Conservation (phyloP, 2,329 filamentous ascomycete genomes). For the Pseudopyricularia javanii region DNA sequence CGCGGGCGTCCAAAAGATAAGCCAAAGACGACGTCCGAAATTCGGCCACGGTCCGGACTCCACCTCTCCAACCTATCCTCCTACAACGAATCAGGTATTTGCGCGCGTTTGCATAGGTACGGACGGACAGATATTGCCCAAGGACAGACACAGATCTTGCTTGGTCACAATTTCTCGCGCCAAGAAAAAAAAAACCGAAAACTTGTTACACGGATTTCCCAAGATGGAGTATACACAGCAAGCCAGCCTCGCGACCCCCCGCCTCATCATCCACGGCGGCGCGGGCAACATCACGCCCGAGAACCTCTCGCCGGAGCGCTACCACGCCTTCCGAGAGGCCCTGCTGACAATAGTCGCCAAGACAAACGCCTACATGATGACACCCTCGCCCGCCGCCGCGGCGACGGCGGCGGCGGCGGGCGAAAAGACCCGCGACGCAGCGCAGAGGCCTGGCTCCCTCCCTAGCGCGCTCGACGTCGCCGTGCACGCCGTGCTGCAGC, state of each 20-base stretch:
- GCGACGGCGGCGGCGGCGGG: too few relatives aligned
- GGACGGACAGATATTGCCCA: too few relatives aligned
- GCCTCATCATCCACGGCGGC: slow-evolving; percentile 60
- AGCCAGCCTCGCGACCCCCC: slow-evolving; percentile 28
- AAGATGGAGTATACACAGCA: slow-evolving; percentile 27
- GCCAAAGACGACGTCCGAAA: too few relatives aligned
- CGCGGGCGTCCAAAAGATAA: too few relatives aligned
- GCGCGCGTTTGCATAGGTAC: too few relatives aligned
- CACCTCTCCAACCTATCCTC: too few relatives aligned
- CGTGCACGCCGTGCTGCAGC: slow-evolving; percentile 58
- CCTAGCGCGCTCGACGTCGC: slow-evolving; percentile 61
- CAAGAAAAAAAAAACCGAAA: too few relatives aligned
- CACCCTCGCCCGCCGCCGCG: slow-evolving; percentile 9
- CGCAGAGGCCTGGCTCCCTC: slow-evolving; percentile 6
- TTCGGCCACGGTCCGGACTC: too few relatives aligned
- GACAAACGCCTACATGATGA: slow-evolving; percentile 33
- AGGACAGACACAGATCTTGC: too few relatives aligned
- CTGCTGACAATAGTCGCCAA: slow-evolving; percentile 44
- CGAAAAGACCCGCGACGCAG: neutral
- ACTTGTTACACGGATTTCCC: too few relatives aligned
- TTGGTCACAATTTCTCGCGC: too few relatives aligned
- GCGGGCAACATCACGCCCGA: slow-evolving; percentile 55
- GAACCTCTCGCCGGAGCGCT: slow-evolving; percentile 45
- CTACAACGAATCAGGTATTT: too few relatives aligned
- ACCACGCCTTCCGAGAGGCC: slow-evolving; percentile 43